These are phyloP conservation scores for Eimeria brunetti DNA, from an alignment of 169 alveolate genomes.

Conservation along the genomic window DNA sequence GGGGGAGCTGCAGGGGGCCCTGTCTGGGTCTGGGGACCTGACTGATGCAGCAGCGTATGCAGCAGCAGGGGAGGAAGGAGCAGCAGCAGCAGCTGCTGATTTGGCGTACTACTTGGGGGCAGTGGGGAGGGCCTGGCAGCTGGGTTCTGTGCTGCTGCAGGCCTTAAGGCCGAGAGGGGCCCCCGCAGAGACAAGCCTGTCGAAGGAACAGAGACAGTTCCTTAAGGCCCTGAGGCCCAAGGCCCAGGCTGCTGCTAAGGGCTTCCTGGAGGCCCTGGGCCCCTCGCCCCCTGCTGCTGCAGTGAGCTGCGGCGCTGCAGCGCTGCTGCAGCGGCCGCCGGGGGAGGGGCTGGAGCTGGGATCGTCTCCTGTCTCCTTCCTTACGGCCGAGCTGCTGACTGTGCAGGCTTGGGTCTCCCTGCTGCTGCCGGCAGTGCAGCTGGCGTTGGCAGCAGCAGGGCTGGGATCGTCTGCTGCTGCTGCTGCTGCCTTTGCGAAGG, in stretches of 20 bases:
- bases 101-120: conserved; percentile 52
- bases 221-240: conserved; percentile 50
- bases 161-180: conserved; percentile 6
- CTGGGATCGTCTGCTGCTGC: conserved; percentile 16
- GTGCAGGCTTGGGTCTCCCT: conserved; percentile 34
- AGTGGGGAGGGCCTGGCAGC: conserved; percentile 14
- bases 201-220: conserved; percentile 59
- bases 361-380: neutral
- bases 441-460: conserved; percentile 33
- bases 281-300: conserved; percentile 52
- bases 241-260: conserved; percentile 3
- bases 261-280: conserved; percentile 33
- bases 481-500: neutral
- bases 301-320: conserved; percentile 35
- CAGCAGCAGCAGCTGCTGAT: conserved; percentile 43
- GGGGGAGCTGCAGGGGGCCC: conserved; percentile 45
- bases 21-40: neutral
- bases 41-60: conserved; percentile 2
- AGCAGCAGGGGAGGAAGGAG: conserved; percentile 22
- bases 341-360: neutral
- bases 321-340: conserved; percentile 1
- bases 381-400: neutral
- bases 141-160: neutral
- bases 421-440: conserved; percentile 39
- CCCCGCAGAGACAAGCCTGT: neutral